A percentile compares a stretch with the other conserved stretches of the same genome.
Evolutionary conservation across 768 basidiomycete genomes (phyloP).

Genomic region (Lactifluus volemus): DNA sequence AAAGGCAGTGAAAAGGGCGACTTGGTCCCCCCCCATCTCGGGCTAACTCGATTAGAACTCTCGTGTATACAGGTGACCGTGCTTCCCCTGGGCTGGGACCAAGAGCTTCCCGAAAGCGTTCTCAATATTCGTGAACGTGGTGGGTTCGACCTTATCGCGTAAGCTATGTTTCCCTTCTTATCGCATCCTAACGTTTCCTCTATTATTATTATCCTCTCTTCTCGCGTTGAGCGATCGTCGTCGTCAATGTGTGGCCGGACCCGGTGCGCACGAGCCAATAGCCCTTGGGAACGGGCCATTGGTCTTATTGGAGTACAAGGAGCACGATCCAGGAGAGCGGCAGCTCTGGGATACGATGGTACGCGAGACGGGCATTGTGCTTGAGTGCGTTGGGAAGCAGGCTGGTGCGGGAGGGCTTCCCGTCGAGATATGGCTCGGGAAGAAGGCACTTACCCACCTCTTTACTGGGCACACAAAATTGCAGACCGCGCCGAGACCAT

Average conservation of each 20-base stretch:
- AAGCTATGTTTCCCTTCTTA: slow-evolving; percentile 24
- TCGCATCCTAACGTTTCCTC: not conserved
- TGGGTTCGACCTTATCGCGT: slow-evolving; percentile 64
- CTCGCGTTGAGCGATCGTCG: slow-evolving; percentile 23
- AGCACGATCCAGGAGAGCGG: slow-evolving; percentile 70
- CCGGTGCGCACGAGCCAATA: not conserved
- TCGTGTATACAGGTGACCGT: slow-evolving; percentile 22
- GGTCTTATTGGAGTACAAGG: slow-evolving; percentile 77
- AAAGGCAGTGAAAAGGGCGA: too few relatives aligned
- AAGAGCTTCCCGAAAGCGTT: slow-evolving; percentile 40
- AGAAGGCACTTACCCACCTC: not conserved
- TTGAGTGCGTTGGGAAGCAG: slow-evolving; percentile 47
- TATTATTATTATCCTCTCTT: slow-evolving; percentile 35
- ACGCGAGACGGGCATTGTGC: slow-evolving; percentile 40
- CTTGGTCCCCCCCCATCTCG: too few relatives aligned
- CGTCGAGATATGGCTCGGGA: slow-evolving; percentile 66
- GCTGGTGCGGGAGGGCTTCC: slow-evolving; percentile 53
- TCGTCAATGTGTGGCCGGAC: not conserved
- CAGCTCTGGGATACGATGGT: slow-evolving; percentile 57
- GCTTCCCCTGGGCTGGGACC: slow-evolving; percentile 69
- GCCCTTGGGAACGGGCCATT: slow-evolving; percentile 26
- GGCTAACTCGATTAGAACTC: too few relatives aligned
- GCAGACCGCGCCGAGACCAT: not conserved
- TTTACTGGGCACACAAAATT: too few relatives aligned
- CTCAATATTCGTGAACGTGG: slow-evolving; percentile 21